Evolutionary conservation across 1,284 basidiomycete genomes (phyloP).

Genomic region (Malassezia obtusa): DNA sequence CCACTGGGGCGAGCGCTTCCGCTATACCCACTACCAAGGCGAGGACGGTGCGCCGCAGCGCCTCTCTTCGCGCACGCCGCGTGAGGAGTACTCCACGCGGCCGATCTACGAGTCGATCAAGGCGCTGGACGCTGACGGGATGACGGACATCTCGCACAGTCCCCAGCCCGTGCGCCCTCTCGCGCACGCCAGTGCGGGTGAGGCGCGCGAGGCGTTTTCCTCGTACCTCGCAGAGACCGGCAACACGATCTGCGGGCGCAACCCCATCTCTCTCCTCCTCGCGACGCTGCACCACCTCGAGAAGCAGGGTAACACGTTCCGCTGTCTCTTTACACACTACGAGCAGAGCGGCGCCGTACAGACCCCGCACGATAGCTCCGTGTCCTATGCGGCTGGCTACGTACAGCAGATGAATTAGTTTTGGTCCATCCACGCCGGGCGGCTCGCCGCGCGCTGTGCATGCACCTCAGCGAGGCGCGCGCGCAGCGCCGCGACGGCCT

Average conservation of each 20-base stretch:
- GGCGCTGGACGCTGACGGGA: constrained; percentile 66
- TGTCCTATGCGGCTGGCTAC: constrained; percentile 88
- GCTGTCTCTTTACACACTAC: constrained; percentile 38
- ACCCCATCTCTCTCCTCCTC: constrained; percentile 85
- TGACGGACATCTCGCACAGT: constrained; percentile 59
- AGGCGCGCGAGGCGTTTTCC: constrained; percentile 44
- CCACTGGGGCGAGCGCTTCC: constrained; percentile 87
- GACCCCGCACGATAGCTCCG: constrained; percentile 67
- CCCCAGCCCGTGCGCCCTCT: constrained; percentile 47
- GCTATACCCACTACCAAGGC: constrained; percentile 81
- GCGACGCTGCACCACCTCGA: constrained; percentile 63
- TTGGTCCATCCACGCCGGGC: constrained; percentile 2
- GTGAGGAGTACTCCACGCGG: not conserved
- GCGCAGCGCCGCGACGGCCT: constrained; percentile 8
- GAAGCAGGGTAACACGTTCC: constrained; percentile 37
- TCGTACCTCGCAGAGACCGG: constrained; percentile 68
- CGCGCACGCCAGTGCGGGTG: constrained; percentile 23
- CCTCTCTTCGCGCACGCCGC: constrained; percentile 10
- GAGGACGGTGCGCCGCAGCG: constrained; percentile 50
- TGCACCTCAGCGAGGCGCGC: constrained; percentile 1
- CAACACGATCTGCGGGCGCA: constrained; percentile 94
- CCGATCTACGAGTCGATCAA: constrained; percentile 57
- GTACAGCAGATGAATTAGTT: constrained; percentile 42
- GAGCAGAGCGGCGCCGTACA: constrained; percentile 69
- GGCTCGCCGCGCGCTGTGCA: constrained; percentile 1